Conservation (phyloP, 495 filamentous ascomycete species). For the Hapsidospora chrysogenum region DNA sequence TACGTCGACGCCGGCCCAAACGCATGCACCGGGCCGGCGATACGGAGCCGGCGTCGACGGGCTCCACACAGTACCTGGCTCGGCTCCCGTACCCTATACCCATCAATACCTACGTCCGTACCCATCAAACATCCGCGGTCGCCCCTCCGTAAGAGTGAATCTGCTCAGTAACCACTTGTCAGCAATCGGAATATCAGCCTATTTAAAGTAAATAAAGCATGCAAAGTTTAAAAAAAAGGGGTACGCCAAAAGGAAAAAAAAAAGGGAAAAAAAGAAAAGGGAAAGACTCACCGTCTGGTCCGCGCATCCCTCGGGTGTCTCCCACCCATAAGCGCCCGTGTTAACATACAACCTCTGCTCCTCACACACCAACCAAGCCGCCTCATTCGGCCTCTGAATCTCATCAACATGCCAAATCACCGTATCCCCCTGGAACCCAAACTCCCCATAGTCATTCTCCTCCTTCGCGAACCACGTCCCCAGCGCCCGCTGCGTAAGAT, state of each 20-base stretch:
- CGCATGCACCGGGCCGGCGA: too few species aligned
- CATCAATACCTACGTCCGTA: too few species aligned
- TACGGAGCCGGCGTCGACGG: too few species aligned
- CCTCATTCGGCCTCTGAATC: slow-evolving; percentile 33
- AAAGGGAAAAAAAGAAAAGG: slow-evolving; percentile 1
- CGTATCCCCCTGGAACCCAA: slow-evolving; percentile 38
- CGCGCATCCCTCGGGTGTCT: slow-evolving; percentile 38
- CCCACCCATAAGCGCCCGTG: slow-evolving; percentile 39
- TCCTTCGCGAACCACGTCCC: slow-evolving; percentile 31
- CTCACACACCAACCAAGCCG: slow-evolving; percentile 41
- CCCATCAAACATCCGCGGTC: background rate
- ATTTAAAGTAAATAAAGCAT: background rate
- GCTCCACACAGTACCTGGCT: too few species aligned
- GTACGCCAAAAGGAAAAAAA: too few species aligned
- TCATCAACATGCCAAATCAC: slow-evolving; percentile 32
- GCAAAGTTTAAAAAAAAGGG: too few species aligned
- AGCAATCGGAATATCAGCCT: background rate
- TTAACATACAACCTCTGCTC: slow-evolving; percentile 39
- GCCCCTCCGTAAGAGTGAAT: background rate
- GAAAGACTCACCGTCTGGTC: slow-evolving; percentile 34
- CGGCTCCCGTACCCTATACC: too few species aligned
- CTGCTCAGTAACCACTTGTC: background rate
- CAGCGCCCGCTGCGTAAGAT: slow-evolving; percentile 26
- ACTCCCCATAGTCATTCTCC: slow-evolving; percentile 38
- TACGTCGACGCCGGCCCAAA: too few species aligned